Evolutionary conservation across 78 protist genomes (phyloP).

Genomic region (Dictyostelium purpureum): DNA sequence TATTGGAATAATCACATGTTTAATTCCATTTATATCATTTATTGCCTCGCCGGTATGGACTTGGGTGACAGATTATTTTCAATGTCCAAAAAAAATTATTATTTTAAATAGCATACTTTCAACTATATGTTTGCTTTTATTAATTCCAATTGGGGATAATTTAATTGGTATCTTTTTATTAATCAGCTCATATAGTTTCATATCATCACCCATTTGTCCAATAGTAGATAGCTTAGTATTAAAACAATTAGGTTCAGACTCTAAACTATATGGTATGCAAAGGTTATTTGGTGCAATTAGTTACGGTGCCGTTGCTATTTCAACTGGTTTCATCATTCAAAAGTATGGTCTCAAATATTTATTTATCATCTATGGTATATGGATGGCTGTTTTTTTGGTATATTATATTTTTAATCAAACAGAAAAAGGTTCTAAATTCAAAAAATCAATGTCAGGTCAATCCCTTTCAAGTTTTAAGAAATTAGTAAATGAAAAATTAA

Average conservation of each 20-base stretch:
- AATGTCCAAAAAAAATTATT: not conserved
- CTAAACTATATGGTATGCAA: slow-evolving; percentile 8
- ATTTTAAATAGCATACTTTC: not conserved
- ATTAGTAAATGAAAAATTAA: slow-evolving; percentile 7
- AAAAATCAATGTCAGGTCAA: not conserved
- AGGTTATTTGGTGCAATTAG: slow-evolving; percentile 31
- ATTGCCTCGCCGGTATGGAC: not conserved
- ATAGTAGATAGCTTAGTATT: not conserved
- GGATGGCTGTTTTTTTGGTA: not conserved
- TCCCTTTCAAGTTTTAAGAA: not conserved
- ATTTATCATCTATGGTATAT: not conserved
- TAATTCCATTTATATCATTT: not conserved
- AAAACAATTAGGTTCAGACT: not conserved
- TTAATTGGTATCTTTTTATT: not conserved
- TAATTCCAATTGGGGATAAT: not conserved
- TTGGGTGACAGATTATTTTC: not conserved
- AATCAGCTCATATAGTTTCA: not conserved
- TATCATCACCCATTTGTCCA: slow-evolving; percentile 4
- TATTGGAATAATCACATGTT: not conserved
- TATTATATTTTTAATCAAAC: not conserved
- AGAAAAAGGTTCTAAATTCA: not conserved
- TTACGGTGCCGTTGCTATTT: not conserved
- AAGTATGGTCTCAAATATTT: not conserved
- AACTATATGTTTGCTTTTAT: not conserved
- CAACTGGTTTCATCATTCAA: not conserved